phyloP scores from a whole-genome alignment of 345 rosid species.

The Salix brachista region DNA sequence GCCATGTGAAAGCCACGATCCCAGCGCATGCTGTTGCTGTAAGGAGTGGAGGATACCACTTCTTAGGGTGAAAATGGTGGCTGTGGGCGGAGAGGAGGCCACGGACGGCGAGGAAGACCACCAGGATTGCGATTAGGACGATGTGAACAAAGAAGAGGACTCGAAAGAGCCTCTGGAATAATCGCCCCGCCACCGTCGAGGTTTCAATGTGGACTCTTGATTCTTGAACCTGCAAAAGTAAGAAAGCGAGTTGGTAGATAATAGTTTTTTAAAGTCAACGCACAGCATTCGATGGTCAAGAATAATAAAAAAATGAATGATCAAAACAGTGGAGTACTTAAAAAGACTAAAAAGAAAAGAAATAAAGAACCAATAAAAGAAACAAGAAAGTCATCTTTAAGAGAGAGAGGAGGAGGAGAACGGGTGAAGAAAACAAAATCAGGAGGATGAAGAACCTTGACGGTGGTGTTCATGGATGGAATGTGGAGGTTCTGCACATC shows the following conservation, averaged over 20 bases:
- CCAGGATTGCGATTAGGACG: constrained; percentile 42
- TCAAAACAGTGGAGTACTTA: background rate
- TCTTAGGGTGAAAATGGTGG: constrained; percentile 55
- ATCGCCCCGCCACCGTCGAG: constrained; percentile 35
- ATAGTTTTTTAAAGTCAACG: background rate
- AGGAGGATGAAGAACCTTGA: constrained; percentile 29
- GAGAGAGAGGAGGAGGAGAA: background rate
- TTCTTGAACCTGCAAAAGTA: constrained; percentile 44
- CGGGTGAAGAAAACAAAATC: background rate
- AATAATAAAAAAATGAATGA: background rate
- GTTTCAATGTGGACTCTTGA: constrained; percentile 20
- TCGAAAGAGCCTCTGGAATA: constrained; percentile 47
- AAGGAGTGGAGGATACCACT: constrained; percentile 78
- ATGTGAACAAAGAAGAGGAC: constrained; percentile 57
- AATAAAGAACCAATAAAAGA: constrained; percentile 7
- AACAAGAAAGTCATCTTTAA: background rate
- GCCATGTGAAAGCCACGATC: constrained; percentile 48
- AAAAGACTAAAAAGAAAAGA: background rate
- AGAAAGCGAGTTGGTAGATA: background rate
- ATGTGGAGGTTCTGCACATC: constrained; percentile 23
- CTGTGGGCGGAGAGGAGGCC: constrained; percentile 46
- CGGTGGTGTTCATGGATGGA: constrained; percentile 28
- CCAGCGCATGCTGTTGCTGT: constrained; percentile 52
- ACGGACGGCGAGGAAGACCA: constrained; percentile 51
- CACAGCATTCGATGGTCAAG: background rate